Evolutionary conservation across 1,284 basidiomycete species (phyloP).

Genomic region (Boletus austroedulis): DNA sequence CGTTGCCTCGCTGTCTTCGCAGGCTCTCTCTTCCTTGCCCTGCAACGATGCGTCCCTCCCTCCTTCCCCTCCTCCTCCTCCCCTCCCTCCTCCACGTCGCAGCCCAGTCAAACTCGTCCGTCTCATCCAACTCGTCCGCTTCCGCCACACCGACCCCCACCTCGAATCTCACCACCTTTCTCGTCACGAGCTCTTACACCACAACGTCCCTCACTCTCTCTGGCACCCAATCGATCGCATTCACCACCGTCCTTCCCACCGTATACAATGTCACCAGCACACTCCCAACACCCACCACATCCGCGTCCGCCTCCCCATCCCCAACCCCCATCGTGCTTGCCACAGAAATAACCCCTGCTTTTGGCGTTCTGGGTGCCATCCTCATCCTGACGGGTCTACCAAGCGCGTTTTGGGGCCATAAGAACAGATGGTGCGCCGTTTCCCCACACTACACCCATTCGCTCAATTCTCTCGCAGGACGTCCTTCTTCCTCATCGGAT

Average conservation of each 20-base stretch:
- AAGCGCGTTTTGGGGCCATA: slow-evolving; percentile 88
- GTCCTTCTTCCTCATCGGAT: slow-evolving; percentile 90
- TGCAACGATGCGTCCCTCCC: slow-evolving; percentile 18
- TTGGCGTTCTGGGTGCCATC: slow-evolving; percentile 84
- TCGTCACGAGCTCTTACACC: slow-evolving; percentile 48
- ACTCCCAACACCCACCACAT: slow-evolving; percentile 40
- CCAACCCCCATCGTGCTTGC: slow-evolving; percentile 58
- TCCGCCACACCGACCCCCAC: slow-evolving; percentile 12
- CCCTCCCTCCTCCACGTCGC: slow-evolving; percentile 22
- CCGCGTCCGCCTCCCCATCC: slow-evolving; percentile 47
- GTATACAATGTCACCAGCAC: slow-evolving; percentile 58
- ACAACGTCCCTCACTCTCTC: slow-evolving; percentile 48
- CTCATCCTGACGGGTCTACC: slow-evolving; percentile 89
- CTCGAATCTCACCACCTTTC: slow-evolving; percentile 44
- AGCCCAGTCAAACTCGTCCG: slow-evolving; percentile 29
- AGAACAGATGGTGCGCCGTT: slow-evolving; percentile 76
- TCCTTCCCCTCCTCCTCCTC: slow-evolving; percentile 26
- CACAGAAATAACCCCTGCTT: slow-evolving; percentile 83
- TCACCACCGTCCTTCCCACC: slow-evolving; percentile 55
- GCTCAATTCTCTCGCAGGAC: slow-evolving; percentile 52
- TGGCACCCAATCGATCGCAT: slow-evolving; percentile 45
- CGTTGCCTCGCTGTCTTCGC: neutral
- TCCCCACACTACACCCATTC: slow-evolving; percentile 8
- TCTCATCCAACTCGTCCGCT: slow-evolving; percentile 11
- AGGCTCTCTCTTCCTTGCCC: neutral